Evolutionary conservation across 176 grass and related monocot genomes (phyloP), one percentile per base, ranked within the genome.

Genomic region (Carex pumila): DNA sequence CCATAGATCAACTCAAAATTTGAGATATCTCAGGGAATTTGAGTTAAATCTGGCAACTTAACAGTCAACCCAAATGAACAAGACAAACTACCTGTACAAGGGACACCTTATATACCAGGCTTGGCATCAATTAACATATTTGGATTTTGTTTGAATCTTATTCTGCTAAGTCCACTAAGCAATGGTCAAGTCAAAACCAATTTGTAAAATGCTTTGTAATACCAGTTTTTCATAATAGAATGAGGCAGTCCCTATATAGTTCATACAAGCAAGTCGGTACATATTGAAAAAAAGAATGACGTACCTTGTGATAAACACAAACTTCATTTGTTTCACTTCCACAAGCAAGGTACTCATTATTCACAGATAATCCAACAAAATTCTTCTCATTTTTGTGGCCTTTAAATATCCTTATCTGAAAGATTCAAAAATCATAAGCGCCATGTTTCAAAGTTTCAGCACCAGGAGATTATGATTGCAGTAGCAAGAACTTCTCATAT

Each of bases 321-420:
- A 99, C 97, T 74, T 99, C 93, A 85, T 99, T 99, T 37, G 97
- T 99, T 88, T 99, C 97, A 79, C 97, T 99, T 55, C 97, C 97
- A 74, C 97, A 99, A 88, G 97, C 91, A 89, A 96, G 94, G 63
- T 99, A 99, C 36, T 96, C 97, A 34, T 80, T 92, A 87, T 92
- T 96, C 13, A 91, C 97, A 45, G 93, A 91, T 17, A 99, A 81
- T 14, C 97, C 97, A 47, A 99, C 97, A 25, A 99, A 99, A 79
- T 99, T 99, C 85, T 99, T 99, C 82, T 99, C 97, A 82, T 99
- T 99, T n/a, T 87, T 94, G 87, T 99, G 97, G 41, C 96, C 96
- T 90, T 89, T 99, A 87, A 99, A 95, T 6, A 93, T 99, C 81
- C 97, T 90, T 64, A 95, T 87, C 97, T 99, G 91, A 87, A 82